Evolutionary conservation across 345 rosid species (phyloP).

Genomic region (Rhizophora apiculata): DNA sequence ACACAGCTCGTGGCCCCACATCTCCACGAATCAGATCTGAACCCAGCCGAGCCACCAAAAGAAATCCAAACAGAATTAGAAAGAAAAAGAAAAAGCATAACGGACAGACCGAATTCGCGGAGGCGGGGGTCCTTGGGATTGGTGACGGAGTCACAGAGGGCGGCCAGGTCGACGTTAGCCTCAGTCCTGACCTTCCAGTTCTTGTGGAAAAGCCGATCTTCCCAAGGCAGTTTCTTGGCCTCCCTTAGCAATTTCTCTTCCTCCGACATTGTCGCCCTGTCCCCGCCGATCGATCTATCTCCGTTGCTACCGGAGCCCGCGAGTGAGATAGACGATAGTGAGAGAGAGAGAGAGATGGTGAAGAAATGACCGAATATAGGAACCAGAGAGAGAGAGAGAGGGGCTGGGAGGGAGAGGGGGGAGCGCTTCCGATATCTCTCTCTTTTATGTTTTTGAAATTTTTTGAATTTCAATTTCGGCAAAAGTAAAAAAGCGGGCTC

Average conservation of each 20-base stretch:
- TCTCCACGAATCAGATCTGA: slow-evolving; percentile 53
- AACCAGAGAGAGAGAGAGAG: too few relatives aligned
- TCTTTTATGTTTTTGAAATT: too few relatives aligned
- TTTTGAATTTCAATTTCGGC: too few relatives aligned
- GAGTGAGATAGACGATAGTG: too few relatives aligned
- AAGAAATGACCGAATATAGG: too few relatives aligned
- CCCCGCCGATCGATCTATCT: too few relatives aligned
- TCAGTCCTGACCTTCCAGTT: slow-evolving; percentile 97
- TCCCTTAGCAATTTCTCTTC: slow-evolving; percentile 90
- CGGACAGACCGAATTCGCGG: slow-evolving; percentile 76
- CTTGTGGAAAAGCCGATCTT: slow-evolving; percentile 90
- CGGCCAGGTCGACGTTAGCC: slow-evolving; percentile 87
- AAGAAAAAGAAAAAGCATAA: slow-evolving; percentile 17
- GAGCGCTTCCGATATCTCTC: too few relatives aligned
- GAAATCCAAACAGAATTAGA: too few relatives aligned
- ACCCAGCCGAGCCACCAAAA: not conserved
- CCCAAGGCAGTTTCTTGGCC: slow-evolving; percentile 99
- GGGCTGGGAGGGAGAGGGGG: too few relatives aligned
- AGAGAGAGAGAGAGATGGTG: too few relatives aligned
- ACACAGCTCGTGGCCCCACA: slow-evolving; percentile 31
- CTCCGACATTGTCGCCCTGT: slow-evolving; percentile 57
- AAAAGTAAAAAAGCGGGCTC: too few relatives aligned
- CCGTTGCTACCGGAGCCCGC: too few relatives aligned
- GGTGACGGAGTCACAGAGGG: slow-evolving; percentile 75
- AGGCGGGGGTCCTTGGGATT: slow-evolving; percentile 95